A percentile compares a stretch with the other conserved stretches of the same genome.
phyloP scores from a whole-genome alignment of 495 filamentous ascomycete genomes.

The Parathielavia appendiculata region DNA sequence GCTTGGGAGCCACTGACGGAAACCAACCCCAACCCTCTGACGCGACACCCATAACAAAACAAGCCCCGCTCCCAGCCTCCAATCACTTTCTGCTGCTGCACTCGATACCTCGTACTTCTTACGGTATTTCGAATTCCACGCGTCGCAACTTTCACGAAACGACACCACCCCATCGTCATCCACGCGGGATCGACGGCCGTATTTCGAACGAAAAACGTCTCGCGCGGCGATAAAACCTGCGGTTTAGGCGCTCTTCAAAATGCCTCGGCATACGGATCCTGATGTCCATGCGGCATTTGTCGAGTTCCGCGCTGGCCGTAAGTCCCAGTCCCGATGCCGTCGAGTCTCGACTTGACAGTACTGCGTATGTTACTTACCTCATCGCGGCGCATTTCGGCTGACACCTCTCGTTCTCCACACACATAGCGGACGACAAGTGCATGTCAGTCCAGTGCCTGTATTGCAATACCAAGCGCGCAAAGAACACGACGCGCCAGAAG shows the following conservation, averaged over 20 bases:
- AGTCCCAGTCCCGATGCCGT: not conserved
- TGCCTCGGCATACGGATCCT: slow-evolving; percentile 26
- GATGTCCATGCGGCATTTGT: slow-evolving; percentile 28
- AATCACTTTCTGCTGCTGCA: too few relatives aligned
- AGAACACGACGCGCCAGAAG: slow-evolving; percentile 34
- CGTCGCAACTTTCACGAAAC: not conserved
- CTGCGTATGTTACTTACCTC: slow-evolving; percentile 1
- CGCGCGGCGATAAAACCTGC: too few relatives aligned
- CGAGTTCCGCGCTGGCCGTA: slow-evolving; percentile 27
- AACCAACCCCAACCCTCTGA: too few relatives aligned
- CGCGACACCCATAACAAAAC: too few relatives aligned
- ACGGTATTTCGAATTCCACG: not conserved
- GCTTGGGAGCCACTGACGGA: too few relatives aligned
- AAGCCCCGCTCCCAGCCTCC: too few relatives aligned
- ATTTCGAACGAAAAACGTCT: not conserved
- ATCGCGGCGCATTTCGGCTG: slow-evolving; percentile 7
- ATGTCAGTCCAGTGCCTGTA: slow-evolving; percentile 28
- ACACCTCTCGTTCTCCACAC: slow-evolving; percentile 1
- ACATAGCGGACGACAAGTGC: slow-evolving; percentile 22
- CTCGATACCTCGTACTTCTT: too few relatives aligned
- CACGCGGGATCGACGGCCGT: not conserved
- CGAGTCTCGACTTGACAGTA: slow-evolving; percentile 7
- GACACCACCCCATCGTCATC: not conserved
- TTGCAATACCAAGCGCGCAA: slow-evolving; percentile 27
- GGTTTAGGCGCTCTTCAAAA: slow-evolving; percentile 5